phyloP scores from a whole-genome alignment of 2,329 filamentous ascomycete species.

The Xylariaceae sp. region DNA sequence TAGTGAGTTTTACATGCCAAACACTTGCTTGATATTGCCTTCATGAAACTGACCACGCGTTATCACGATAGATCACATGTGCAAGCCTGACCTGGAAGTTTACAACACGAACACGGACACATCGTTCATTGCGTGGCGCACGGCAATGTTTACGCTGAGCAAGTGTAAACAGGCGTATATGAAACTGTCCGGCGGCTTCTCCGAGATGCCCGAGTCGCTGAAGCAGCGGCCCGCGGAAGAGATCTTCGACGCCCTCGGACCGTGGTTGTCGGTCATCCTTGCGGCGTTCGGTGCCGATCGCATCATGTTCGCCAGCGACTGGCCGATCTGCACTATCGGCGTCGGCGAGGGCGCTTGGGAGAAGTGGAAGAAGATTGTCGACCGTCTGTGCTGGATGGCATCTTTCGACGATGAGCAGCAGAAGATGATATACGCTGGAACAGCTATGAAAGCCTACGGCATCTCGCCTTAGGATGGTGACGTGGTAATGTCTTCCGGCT shows the following conservation, averaged over 20 bases:
- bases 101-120: constrained; percentile 50
- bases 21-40: not conserved
- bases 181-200: constrained; percentile 85
- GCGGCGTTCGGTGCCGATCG: constrained; percentile 64
- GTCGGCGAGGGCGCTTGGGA: constrained; percentile 58
- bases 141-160: constrained; percentile 62
- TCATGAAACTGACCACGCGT: constrained; percentile 6
- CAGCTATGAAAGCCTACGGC: constrained; percentile 66
- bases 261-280: constrained; percentile 69
- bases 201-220: constrained; percentile 63
- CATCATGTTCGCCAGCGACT: constrained; percentile 89
- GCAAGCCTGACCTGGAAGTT: constrained; percentile 74
- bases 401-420: constrained; percentile 56
- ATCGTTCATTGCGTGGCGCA: constrained; percentile 63
- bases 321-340: constrained; percentile 80
- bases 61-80: constrained; percentile 77
- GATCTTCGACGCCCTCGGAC: constrained; percentile 58
- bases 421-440: constrained; percentile 65
- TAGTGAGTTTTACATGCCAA: constrained; percentile 46
- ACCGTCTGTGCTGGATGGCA: constrained; percentile 59
- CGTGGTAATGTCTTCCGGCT: too few species aligned
- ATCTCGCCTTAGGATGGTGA: constrained; percentile 31
- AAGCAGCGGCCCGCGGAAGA: constrained; percentile 45
- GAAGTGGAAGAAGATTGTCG: constrained; percentile 69
- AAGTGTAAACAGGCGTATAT: constrained; percentile 66